Percentiles rank a stretch among this genome's conserved stretches.
These are phyloP conservation scores for Calamus simplicifolius DNA, from an alignment of 176 grass and related monocot genomes.

Conservation along the genomic window DNA sequence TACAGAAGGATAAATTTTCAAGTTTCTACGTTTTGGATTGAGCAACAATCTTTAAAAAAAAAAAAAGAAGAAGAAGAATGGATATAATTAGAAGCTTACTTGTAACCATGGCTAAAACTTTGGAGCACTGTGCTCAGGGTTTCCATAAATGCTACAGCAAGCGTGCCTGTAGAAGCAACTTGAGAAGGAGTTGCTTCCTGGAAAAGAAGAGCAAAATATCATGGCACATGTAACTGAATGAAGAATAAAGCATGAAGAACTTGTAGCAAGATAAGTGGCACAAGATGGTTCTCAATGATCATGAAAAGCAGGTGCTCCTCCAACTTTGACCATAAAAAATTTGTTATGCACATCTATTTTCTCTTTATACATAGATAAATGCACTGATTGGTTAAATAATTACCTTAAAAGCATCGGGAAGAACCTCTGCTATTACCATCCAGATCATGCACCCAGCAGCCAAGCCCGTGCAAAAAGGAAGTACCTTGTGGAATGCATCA, in stretches of 20 bases:
- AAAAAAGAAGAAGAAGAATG: neutral
- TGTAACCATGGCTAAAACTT: conserved; percentile 50
- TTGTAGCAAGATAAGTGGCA: too few species aligned
- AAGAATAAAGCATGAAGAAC: too few species aligned
- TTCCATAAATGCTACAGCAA: conserved; percentile 99
- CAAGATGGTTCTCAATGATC: too few species aligned
- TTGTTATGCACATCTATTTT: too few species aligned
- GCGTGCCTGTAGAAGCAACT: conserved; percentile 90
- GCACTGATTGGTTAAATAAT: conserved; percentile 7
- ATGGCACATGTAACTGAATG: neutral
- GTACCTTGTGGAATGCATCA: conserved; percentile 80
- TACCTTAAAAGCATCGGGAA: conserved; percentile 99
- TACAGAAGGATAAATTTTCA: neutral
- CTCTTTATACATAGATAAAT: neutral
- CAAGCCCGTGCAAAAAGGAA: conserved; percentile 96
- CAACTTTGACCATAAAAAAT: too few species aligned
- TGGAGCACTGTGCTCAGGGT: conserved; percentile 70
- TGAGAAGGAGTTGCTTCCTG: conserved; percentile 91
- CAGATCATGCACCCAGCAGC: conserved; percentile 99
- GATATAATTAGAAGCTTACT: conserved; percentile 24
- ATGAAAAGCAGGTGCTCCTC: too few species aligned
- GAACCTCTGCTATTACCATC: conserved; percentile 99
- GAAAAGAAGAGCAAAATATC: conserved; percentile 20
- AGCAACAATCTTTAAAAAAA: neutral
- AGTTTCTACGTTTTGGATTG: neutral